Conservation (phyloP, 495 filamentous ascomycete species). For the Pyrenula aspistea region DNA sequence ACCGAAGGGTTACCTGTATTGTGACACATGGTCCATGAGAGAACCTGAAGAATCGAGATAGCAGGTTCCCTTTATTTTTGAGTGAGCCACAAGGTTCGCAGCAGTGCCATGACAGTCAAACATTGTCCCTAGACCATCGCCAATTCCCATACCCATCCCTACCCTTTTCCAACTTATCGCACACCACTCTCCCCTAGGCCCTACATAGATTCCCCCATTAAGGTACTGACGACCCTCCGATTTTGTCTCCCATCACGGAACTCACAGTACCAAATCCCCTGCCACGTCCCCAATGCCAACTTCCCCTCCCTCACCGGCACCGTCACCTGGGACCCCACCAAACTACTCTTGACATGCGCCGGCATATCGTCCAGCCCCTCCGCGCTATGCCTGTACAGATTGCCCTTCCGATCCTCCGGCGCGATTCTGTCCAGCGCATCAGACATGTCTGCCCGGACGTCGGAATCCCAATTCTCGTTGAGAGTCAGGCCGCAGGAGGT, state of each 20-base stretch:
- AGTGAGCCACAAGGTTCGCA: too few species aligned
- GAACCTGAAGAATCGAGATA: too few species aligned
- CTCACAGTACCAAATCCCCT: slow-evolving; percentile 90
- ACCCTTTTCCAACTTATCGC: too few species aligned
- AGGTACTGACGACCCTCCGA: slow-evolving; percentile 78
- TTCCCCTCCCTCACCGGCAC: slow-evolving; percentile 82
- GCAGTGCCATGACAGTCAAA: too few species aligned
- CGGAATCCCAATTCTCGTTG: slow-evolving; percentile 91
- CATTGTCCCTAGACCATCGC: too few species aligned
- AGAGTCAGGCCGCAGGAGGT: slow-evolving; percentile 74
- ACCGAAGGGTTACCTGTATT: too few species aligned
- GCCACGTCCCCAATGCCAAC: slow-evolving; percentile 59
- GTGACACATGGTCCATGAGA: too few species aligned
- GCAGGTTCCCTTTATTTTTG: too few species aligned
- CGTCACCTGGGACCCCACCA: slow-evolving; percentile 78
- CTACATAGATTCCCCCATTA: slow-evolving; percentile 80
- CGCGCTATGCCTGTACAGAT: slow-evolving; percentile 74
- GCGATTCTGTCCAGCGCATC: slow-evolving; percentile 86
- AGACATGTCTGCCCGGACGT: slow-evolving; percentile 77
- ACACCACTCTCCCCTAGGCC: too few species aligned
- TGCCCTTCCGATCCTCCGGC: slow-evolving; percentile 59
- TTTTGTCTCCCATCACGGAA: slow-evolving; percentile 68
- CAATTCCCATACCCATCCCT: too few species aligned
- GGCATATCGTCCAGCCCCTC: slow-evolving; percentile 92
- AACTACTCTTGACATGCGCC: slow-evolving; percentile 82